These are phyloP conservation scores for Physcomitrium patens DNA, from an alignment of 225 moss, liverwort and hornwort genomes.

Conservation along the genomic window DNA sequence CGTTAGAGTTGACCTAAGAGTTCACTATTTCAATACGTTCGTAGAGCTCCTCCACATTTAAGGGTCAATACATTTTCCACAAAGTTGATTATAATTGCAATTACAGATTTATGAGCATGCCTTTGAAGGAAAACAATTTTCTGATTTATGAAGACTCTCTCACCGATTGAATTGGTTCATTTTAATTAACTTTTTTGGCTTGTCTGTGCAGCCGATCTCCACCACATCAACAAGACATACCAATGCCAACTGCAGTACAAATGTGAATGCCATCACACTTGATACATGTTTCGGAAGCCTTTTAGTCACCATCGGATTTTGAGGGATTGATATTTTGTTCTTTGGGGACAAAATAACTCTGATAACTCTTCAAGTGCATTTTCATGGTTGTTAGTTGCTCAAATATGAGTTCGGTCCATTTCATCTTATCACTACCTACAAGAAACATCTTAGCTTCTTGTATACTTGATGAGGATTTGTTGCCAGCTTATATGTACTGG, in stretches of 20 bases:
- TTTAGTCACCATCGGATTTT: slow-evolving; percentile 8
- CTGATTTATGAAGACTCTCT: neutral
- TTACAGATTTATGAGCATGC: neutral
- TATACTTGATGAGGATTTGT: slow-evolving; percentile 29
- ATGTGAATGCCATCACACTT: slow-evolving; percentile 12
- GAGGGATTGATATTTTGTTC: slow-evolving; percentile 24
- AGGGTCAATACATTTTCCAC: neutral
- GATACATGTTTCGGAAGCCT: neutral
- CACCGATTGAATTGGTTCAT: slow-evolving; percentile 15
- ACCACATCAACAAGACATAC: neutral
- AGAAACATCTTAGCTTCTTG: slow-evolving; percentile 18
- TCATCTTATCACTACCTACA: slow-evolving; percentile 23
- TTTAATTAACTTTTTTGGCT: neutral
- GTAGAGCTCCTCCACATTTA: neutral
- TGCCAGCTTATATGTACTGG: slow-evolving; percentile 30
- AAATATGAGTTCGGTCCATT: slow-evolving; percentile 29
- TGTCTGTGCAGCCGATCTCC: slow-evolving; percentile 32
- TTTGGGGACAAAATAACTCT: neutral
- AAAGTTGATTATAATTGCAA: neutral
- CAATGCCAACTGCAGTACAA: slow-evolving; percentile 3
- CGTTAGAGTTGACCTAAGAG: neutral
- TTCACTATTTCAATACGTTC: neutral
- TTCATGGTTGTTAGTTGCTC: slow-evolving; percentile 18
- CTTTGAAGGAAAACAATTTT: neutral
- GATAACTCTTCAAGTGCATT: slow-evolving; percentile 19